Percentiles rank a stretch among this genome's conserved stretches.
phyloP scores from a whole-genome alignment of 148 eudicot species.

The Rhododendron molle region DNA sequence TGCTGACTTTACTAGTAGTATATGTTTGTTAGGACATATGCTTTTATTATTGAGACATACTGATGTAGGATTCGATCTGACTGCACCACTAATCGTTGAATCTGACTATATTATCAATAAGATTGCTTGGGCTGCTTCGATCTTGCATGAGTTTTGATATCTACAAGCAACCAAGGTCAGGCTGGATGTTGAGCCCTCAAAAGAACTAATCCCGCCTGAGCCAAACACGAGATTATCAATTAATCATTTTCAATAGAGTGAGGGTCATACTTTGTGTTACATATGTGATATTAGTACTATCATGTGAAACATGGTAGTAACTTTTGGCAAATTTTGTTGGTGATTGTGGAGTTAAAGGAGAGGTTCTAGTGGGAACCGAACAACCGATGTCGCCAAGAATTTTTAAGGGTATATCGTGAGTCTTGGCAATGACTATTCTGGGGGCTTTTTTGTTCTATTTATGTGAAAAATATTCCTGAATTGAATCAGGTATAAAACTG shows the following conservation, averaged over 20 bases:
- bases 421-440: background rate
- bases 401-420: background rate
- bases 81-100: background rate
- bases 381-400: background rate
- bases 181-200: background rate
- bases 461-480: constrained; percentile 5
- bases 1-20: background rate
- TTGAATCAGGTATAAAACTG: constrained; percentile 72
- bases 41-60: background rate
- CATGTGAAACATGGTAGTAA: background rate
- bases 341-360: background rate
- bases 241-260: background rate
- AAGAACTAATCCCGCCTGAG: background rate
- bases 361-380: background rate
- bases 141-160: background rate
- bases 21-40: background rate
- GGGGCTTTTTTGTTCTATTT: background rate
- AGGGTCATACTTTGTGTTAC: background rate
- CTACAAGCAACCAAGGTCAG: background rate
- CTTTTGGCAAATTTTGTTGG: background rate
- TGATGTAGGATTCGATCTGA: background rate
- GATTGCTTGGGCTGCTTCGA: background rate
- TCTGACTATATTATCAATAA: background rate
- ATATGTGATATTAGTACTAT: background rate
- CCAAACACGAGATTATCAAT: background rate